Base-by-base conservation (phyloP, 139 green algal genomes). In the Marvania coccoides region DNA sequence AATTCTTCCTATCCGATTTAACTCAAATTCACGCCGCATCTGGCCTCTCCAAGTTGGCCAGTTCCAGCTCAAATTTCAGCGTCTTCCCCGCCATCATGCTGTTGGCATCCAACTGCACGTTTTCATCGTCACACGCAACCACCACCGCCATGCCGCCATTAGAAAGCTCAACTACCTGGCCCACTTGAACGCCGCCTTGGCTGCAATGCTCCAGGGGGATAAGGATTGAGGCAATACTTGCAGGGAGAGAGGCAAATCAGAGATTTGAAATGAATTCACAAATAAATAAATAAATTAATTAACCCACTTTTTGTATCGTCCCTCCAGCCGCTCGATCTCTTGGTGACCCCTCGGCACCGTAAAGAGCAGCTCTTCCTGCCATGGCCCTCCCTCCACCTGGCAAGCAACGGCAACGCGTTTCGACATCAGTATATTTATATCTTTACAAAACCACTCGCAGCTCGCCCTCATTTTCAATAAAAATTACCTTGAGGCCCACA, bases 311-410 rank as follows among this genome's bases (percentile, higher is more conserved):
- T 90, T 91, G 81, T 95, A 95, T 12, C 88, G 67, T 26, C 82
- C 82, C 40, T 90, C 76, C 31, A 96, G 70, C 1, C 87, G 78
- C 63, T 83, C 28, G 29, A 96, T 63, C 75, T 96, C 90, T 3
- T 73, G 72, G 73, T 96, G 90, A 7, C 85, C 72, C 0, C 55
- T 60, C 4, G 89, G 86, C 46, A 96, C 90, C 19, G 56, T 48
- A 61, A 96, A 96, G 58, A 96, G 39, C 40, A 95, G 72, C 31
- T 94, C 88, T 24, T 67, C 37, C 51, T 85, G 73, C 86, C 88
- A 96, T 34, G 90, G 83, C 1, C 82, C 85, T 19, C 90, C 90
- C 24, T 78, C 59, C 3, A 81, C 82, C 77, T 88, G 79, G 47
- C 53, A 24, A 23, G n/a, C 42, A 72, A 26, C 30, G 34, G 15